Evolutionary conservation across 805 yeast species (phyloP).

Genomic region (Candida coleopterorum): DNA sequence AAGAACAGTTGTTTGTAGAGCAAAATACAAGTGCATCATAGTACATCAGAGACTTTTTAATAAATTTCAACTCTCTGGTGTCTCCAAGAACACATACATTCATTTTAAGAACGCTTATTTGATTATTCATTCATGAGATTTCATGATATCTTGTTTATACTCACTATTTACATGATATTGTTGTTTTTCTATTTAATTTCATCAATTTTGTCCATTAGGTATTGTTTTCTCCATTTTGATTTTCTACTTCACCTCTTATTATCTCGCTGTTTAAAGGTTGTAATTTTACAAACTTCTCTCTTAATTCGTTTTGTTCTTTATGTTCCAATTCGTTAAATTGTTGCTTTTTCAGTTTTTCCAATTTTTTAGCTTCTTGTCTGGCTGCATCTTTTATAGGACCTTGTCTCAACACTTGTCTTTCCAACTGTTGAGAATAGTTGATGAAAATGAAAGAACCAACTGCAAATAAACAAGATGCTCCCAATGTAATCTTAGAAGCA

Average conservation of each 20-base stretch:
- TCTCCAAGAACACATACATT: slow-evolving; percentile 47
- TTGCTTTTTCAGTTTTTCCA: slow-evolving; percentile 38
- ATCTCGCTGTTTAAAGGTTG: slow-evolving; percentile 54
- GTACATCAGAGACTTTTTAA: slow-evolving; percentile 37
- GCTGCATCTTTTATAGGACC: slow-evolving; percentile 85
- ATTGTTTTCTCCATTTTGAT: background rate
- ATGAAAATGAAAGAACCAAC: slow-evolving; percentile 63
- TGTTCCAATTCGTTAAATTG: slow-evolving; percentile 59
- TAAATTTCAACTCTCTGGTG: slow-evolving; percentile 35
- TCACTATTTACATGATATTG: slow-evolving; percentile 3
- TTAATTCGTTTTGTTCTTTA: slow-evolving; percentile 56
- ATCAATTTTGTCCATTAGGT: no score
- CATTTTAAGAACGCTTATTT: background rate
- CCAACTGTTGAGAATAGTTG: slow-evolving; percentile 63
- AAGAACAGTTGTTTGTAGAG: slow-evolving; percentile 8
- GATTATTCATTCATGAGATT: no score
- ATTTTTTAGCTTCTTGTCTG: slow-evolving; percentile 47
- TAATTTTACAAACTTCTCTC: slow-evolving; percentile 48
- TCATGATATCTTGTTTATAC: no score
- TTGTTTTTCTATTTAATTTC: no score
- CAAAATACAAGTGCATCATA: slow-evolving; percentile 40
- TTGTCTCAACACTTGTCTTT: slow-evolving; percentile 65
- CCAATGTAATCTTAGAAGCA: slow-evolving; percentile 74
- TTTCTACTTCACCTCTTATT: slow-evolving; percentile 25
- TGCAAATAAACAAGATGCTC: slow-evolving; percentile 49